These are phyloP conservation scores for Melastoma candidum DNA, from an alignment of 441 rosid genomes.

Conservation along the genomic window DNA sequence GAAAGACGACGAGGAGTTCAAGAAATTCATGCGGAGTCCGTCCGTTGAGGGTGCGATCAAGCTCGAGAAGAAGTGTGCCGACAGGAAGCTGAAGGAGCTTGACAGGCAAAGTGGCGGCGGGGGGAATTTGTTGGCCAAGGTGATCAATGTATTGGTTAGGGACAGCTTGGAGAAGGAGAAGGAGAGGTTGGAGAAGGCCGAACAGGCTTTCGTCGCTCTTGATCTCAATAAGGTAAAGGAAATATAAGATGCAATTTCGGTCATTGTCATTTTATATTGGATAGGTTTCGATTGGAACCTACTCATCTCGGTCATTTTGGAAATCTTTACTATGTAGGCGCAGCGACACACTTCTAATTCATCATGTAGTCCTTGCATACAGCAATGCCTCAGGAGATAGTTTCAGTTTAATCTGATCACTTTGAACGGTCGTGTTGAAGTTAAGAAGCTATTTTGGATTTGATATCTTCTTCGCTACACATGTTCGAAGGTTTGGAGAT, in stretches of 20 bases:
- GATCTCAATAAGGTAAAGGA: slow-evolving; percentile 75
- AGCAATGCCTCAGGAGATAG: neutral
- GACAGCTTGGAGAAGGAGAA: slow-evolving; percentile 57
- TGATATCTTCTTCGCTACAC: slow-evolving; percentile 79
- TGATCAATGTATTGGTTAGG: slow-evolving; percentile 49
- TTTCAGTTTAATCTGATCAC: neutral
- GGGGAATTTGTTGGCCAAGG: slow-evolving; percentile 39
- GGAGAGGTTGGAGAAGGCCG: slow-evolving; percentile 74
- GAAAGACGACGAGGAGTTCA: slow-evolving; percentile 88
- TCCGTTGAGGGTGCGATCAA: slow-evolving; percentile 88
- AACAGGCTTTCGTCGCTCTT: slow-evolving; percentile 75
- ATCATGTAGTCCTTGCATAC: neutral
- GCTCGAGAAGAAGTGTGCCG: slow-evolving; percentile 93
- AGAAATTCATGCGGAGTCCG: slow-evolving; percentile 91
- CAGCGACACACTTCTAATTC: no score
- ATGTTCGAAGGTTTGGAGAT: slow-evolving; percentile 89
- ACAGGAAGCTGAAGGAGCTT: slow-evolving; percentile 77
- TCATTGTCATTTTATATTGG: neutral
- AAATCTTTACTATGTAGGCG: no score
- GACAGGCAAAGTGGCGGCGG: slow-evolving; percentile 41
- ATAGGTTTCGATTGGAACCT: no score
- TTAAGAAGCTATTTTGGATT: slow-evolving; percentile 81
- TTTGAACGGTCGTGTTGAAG: slow-evolving; percentile 25
- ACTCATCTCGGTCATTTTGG: no score
- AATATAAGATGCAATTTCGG: neutral